Evolutionary conservation across 176 grass and related monocot species (phyloP), one percentile per base, ranked within the genome.

Genomic region (Ampelocalamus luodianensis): DNA sequence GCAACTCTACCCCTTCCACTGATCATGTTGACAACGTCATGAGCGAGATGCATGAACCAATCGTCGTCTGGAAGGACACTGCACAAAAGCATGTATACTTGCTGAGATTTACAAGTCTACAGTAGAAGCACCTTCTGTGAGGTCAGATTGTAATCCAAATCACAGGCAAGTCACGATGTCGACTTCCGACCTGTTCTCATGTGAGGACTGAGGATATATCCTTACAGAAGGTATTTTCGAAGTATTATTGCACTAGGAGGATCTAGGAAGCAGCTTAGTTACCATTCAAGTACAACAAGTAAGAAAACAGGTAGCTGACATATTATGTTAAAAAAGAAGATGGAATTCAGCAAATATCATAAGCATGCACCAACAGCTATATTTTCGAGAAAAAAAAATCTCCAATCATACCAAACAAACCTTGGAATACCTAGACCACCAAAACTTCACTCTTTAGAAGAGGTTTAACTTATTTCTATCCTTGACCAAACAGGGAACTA

Each of bases 41-140:
- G 95, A 76, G 90, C 82, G 15, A 95, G 88, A 37, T 98, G 93
- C 75, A 95, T 76, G 87, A 98, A 95, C 93, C 92, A 94, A 77
- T 98, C 93, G 14, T 95, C 93, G 0, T 85, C 80, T 0, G 92
- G 92, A 27, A 94, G 92, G 15, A 92, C 80, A 83, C 92, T 94
- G 87, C 85, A 92, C 5, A 77, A 80, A 86, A 53, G 12, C 59
- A 83, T 80, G 42, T 73, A 78, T 74, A 29, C 54, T 23, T 12
- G 58, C 54, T 29, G 5, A 67, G 46, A 72, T 82, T 63, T 42
- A 36, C 27, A 27, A 14, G 59, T 87, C 58, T 37, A 39, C 7
- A 12, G 29, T 17, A 37, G 17, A 80, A 67, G 60, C 65, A 73
- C 53, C 10, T 39, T 36, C 4, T 69, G 11, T 53, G n/a, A n/a